Evolutionary conservation across 306 rosid species (phyloP).

Genomic region (Lupinus albus): DNA sequence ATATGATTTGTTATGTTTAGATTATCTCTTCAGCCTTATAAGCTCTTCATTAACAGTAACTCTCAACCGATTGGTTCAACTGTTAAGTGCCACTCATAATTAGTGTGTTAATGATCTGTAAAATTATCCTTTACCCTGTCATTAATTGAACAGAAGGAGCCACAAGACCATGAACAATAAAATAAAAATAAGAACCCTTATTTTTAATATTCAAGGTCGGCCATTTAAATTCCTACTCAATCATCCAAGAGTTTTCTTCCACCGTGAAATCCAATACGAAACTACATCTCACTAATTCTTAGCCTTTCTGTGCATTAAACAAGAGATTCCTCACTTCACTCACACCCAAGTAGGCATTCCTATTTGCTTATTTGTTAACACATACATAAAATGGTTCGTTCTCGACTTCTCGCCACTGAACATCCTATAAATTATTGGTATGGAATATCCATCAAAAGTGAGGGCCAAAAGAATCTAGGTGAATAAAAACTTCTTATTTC

Average conservation of each 20-base stretch:
- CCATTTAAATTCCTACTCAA: background rate
- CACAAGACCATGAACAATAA: background rate
- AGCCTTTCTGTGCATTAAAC: background rate
- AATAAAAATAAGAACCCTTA: background rate
- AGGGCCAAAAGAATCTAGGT: constrained; percentile 22
- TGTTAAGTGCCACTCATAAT: background rate
- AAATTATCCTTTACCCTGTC: constrained; percentile 5
- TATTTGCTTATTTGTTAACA: background rate
- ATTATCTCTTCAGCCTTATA: background rate
- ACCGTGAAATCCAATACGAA: background rate
- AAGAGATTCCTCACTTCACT: constrained; percentile 12
- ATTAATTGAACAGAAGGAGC: constrained; percentile 14
- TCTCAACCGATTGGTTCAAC: background rate
- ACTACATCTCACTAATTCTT: constrained; percentile 21
- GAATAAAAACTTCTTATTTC: constrained; percentile 33
- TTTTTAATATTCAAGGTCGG: constrained; percentile 1
- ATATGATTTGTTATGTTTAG: no score
- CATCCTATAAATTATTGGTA: constrained; percentile 17
- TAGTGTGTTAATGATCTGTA: background rate
- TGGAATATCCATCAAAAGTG: background rate
- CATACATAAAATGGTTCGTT: constrained; percentile 25
- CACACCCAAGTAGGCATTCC: background rate
- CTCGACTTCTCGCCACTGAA: constrained; percentile 26
- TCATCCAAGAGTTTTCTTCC: constrained; percentile 1
- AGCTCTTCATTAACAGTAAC: background rate